A percentile compares a stretch with the other conserved stretches of the same genome.
Conservation (phyloP, 1,139 yeast species). For the Taphrina communis region DNA sequence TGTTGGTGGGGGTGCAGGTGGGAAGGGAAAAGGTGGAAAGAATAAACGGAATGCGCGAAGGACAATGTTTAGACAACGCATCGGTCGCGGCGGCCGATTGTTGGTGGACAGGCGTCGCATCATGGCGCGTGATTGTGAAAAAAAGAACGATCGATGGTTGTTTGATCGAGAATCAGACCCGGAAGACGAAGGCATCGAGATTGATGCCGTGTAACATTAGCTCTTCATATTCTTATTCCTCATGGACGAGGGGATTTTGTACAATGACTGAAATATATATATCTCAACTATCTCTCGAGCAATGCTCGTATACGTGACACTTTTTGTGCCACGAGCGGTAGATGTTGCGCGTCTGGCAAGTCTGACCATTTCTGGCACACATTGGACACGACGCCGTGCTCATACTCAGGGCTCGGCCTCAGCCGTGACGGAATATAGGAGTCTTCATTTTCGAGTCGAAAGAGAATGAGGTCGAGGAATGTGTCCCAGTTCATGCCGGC, state of each 20-base stretch:
- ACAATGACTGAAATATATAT: no score
- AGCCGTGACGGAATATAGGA: neutral
- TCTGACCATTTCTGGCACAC: slow-evolving; percentile 22
- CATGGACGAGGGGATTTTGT: no score
- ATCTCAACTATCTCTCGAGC: neutral
- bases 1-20: slow-evolving; percentile 46
- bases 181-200: slow-evolving; percentile 40
- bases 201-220: slow-evolving; percentile 31
- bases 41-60: slow-evolving; percentile 48
- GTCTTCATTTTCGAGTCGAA: slow-evolving; percentile 12
- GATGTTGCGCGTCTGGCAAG: slow-evolving; percentile 14
- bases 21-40: slow-evolving; percentile 48
- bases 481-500: slow-evolving; percentile 34
- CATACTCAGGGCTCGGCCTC: slow-evolving; percentile 23
- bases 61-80: slow-evolving; percentile 70
- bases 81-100: slow-evolving; percentile 72
- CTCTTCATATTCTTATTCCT: neutral
- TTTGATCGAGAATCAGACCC: slow-evolving; percentile 36
- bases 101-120: slow-evolving; percentile 68
- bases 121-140: slow-evolving; percentile 3
- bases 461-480: slow-evolving; percentile 22
- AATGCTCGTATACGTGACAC: slow-evolving; percentile 5
- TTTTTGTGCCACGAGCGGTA: neutral
- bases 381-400: neutral
- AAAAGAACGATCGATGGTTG: slow-evolving; percentile 23